Conservation (phyloP, 2,329 filamentous ascomycete species). For the Neonectria faginata region DNA sequence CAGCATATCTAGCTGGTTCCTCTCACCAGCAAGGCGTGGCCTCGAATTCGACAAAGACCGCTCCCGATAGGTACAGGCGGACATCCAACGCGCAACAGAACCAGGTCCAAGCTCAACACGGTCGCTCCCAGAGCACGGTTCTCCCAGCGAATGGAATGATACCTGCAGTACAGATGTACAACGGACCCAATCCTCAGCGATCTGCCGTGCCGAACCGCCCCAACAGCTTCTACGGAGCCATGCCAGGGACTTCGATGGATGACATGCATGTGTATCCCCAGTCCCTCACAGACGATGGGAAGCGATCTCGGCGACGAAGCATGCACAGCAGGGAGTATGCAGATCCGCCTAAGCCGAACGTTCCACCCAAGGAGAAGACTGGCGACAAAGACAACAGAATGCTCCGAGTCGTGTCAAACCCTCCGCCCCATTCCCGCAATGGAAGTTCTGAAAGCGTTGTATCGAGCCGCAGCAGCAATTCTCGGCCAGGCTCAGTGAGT, state of each 20-base stretch:
- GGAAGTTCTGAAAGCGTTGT: conserved; percentile 74
- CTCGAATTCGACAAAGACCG: conserved; percentile 60
- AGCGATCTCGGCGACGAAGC: conserved; percentile 84
- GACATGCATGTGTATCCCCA: conserved; percentile 74
- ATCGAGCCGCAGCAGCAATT: conserved; percentile 68
- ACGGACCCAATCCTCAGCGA: conserved; percentile 45
- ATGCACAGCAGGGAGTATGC: conserved; percentile 72
- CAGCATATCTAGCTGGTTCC: conserved; percentile 54
- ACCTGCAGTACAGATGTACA: conserved; percentile 48
- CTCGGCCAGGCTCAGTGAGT: conserved; percentile 76
- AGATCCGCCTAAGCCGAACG: conserved; percentile 37
- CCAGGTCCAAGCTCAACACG: conserved; percentile 48
- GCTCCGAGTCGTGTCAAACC: conserved; percentile 51
- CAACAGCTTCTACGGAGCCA: conserved; percentile 63
- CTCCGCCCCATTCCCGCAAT: conserved; percentile 56
- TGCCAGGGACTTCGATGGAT: conserved; percentile 68
- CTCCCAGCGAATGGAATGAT: conserved; percentile 45
- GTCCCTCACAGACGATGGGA: conserved; percentile 73
- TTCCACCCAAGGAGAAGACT: conserved; percentile 41
- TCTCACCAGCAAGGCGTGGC: conserved; percentile 61
- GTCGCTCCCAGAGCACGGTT: conserved; percentile 52
- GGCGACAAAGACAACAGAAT: conserved; percentile 57
- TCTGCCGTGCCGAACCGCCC: conserved; percentile 59
- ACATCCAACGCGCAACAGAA: conserved; percentile 54
- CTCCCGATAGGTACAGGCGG: conserved; percentile 81